These are phyloP conservation scores for Populus tomentosa DNA, from an alignment of 441 rosid genomes.

Conservation along the genomic window DNA sequence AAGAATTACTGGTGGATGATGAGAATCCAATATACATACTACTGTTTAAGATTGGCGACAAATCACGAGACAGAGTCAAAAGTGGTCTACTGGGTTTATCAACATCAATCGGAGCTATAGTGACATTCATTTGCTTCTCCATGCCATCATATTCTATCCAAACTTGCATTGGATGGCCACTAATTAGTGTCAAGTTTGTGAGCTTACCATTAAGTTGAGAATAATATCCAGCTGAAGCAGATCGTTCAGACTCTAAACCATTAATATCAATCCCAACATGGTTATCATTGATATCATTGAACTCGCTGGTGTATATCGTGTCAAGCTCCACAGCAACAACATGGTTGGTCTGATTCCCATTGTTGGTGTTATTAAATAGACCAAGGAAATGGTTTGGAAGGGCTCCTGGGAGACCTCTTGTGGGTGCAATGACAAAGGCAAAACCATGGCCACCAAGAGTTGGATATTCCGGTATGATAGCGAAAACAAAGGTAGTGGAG, in stretches of 20 bases:
- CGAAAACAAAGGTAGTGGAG: slow-evolving; percentile 31
- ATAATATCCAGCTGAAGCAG: slow-evolving; percentile 21
- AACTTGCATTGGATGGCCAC: slow-evolving; percentile 36
- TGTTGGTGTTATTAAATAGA: slow-evolving; percentile 33
- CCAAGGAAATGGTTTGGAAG: slow-evolving; percentile 26
- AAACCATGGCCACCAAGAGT: no score
- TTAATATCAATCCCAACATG: slow-evolving; percentile 47
- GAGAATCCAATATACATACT: no score
- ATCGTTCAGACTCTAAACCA: slow-evolving; percentile 15
- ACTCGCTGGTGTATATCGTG: slow-evolving; percentile 18
- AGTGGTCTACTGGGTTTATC: no score
- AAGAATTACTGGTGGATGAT: no score
- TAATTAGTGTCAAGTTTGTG: slow-evolving; percentile 24
- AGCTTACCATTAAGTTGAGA: neutral
- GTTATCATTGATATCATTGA: slow-evolving; percentile 27
- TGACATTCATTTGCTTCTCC: slow-evolving; percentile 12
- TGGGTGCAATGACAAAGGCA: slow-evolving; percentile 43
- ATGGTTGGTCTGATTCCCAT: slow-evolving; percentile 30
- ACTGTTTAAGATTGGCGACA: no score
- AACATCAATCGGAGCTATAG: no score
- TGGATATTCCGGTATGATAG: slow-evolving; percentile 23
- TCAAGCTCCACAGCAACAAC: slow-evolving; percentile 43
- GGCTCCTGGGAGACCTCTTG: slow-evolving; percentile 35
- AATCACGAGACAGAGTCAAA: no score
- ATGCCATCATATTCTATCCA: slow-evolving; percentile 51